Conservation (phyloP, 78 protist genomes). For the Dictyostelium capitatum region DNA sequence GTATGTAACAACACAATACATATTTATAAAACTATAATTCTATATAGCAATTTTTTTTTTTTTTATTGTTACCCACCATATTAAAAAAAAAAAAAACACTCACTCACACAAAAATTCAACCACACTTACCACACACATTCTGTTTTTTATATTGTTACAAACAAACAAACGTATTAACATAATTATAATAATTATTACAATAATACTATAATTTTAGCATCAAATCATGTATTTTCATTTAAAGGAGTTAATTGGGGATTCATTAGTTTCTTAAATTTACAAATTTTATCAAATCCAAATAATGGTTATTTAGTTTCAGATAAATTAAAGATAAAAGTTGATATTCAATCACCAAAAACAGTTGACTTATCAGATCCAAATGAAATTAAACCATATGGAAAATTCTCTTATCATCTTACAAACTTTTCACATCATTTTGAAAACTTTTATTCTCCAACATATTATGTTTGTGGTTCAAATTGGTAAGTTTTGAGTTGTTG, state of each 20-base stretch:
- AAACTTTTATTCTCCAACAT: slow-evolving; percentile 78
- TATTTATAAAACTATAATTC: neutral
- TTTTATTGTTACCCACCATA: neutral
- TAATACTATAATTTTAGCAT: slow-evolving; percentile 41
- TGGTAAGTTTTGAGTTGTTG: slow-evolving; percentile 4
- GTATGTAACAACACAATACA: slow-evolving; percentile 28
- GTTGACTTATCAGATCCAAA: slow-evolving; percentile 70
- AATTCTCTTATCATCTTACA: slow-evolving; percentile 53
- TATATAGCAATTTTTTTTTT: neutral
- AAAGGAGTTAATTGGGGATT: slow-evolving; percentile 84
- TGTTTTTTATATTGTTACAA: neutral
- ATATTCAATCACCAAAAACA: slow-evolving; percentile 59
- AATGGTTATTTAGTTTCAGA: slow-evolving; percentile 64
- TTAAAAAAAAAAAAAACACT: neutral
- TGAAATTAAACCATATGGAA: slow-evolving; percentile 61
- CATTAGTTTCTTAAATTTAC: slow-evolving; percentile 58
- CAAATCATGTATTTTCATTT: slow-evolving; percentile 77
- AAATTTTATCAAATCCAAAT: slow-evolving; percentile 39
- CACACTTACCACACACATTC: neutral
- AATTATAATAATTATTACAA: neutral
- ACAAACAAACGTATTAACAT: neutral
- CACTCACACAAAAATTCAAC: neutral
- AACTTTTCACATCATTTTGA: slow-evolving; percentile 74
- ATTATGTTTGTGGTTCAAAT: slow-evolving; percentile 76
- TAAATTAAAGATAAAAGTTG: slow-evolving; percentile 58